Conservation (phyloP, 2,329 filamentous ascomycete species). For the Capronia americana region DNA sequence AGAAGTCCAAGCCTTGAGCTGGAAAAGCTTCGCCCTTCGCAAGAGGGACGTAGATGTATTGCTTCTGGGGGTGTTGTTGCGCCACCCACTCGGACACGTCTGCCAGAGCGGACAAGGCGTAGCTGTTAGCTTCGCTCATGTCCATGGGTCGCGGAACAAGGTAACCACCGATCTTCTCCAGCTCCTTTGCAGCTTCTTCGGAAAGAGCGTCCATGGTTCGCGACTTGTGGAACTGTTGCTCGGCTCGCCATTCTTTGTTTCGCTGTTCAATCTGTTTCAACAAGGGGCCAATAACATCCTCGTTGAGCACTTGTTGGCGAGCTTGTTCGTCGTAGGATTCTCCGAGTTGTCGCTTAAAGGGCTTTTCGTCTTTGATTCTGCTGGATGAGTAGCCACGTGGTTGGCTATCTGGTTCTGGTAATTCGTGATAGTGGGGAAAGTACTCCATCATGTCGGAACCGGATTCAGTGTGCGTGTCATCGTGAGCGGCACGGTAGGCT, state of each 20-base stretch:
- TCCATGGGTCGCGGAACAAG: constrained; percentile 28
- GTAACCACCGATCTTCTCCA: constrained; percentile 30
- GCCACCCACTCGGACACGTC: constrained; percentile 37
- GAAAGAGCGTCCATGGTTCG: constrained; percentile 34
- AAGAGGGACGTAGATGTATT: constrained; percentile 31
- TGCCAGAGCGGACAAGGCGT: constrained; percentile 37
- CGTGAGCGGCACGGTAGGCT: constrained; percentile 48
- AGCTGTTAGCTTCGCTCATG: constrained; percentile 25
- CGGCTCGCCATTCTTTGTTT: constrained; percentile 30
- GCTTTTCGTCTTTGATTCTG: constrained; percentile 39
- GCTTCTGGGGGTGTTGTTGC: constrained; percentile 23
- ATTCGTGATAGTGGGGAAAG: constrained; percentile 38
- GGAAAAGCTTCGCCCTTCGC: constrained; percentile 29
- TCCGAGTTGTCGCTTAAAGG: constrained; percentile 33
- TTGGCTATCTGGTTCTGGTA: constrained; percentile 35
- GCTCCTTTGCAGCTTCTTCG: constrained; percentile 32
- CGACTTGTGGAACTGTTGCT: constrained; percentile 24
- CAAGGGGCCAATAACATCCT: constrained; percentile 39
- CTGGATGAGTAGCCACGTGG: constrained; percentile 37
- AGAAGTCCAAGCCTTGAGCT: constrained; percentile 23
- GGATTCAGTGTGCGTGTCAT: constrained; percentile 52
- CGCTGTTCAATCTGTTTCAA: constrained; percentile 33
- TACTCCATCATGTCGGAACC: constrained; percentile 42
- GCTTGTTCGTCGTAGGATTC: constrained; percentile 37
- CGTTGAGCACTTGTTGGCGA: constrained; percentile 37